Evolutionary conservation across 805 yeast genomes (phyloP), one percentile per base, ranked within the genome.

Genomic region (Ogataea angusta): DNA sequence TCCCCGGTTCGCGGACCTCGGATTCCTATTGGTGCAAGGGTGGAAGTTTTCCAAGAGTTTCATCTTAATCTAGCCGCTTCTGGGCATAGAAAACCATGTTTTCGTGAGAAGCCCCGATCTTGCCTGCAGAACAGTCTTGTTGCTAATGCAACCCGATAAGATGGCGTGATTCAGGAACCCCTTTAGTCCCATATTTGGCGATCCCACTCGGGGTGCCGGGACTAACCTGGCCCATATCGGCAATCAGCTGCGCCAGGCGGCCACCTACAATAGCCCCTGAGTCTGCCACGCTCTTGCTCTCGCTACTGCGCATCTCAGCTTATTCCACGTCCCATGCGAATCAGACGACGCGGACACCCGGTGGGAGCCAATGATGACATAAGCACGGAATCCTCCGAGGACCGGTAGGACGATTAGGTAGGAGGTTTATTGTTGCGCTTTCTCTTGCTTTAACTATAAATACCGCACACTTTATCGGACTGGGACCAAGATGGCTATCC

Each of bases 401-500:
- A 12, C 23, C 19, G 21, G 21, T 21, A 18, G n/a, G 4, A 23
- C 31, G 35, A 25, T 9, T 19, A n/a, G 17, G 18, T 12, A 17
- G 22, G 12, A 23, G 15, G 13, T 25, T 25, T 31, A 30, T 32
- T 28, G 32, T 31, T 38, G 31, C 31, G 22, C 15, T 13, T 25
- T 22, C 18, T 9, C 10, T 32, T 25, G 29, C 16, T 18, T n/a
- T 19, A 13, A 7, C 14, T 36, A 36, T 36, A 36, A 36, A 36
- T 36, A 36, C 30, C 34, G 34, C 34, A 30, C 30, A n/a, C 40
- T 16, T 23, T 36, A 17, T 30, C 36, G 10, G 14, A 10, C 17
- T 28, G 13, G 8, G 7, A 23, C 9, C 36, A 47, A 15, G 31
- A 60, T 59, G 65, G 57, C 63, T 9, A 47, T 47, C 27, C 46